These are phyloP conservation scores for Naganishia onofrii DNA, from an alignment of 768 basidiomycete species.

Conservation along the genomic window DNA sequence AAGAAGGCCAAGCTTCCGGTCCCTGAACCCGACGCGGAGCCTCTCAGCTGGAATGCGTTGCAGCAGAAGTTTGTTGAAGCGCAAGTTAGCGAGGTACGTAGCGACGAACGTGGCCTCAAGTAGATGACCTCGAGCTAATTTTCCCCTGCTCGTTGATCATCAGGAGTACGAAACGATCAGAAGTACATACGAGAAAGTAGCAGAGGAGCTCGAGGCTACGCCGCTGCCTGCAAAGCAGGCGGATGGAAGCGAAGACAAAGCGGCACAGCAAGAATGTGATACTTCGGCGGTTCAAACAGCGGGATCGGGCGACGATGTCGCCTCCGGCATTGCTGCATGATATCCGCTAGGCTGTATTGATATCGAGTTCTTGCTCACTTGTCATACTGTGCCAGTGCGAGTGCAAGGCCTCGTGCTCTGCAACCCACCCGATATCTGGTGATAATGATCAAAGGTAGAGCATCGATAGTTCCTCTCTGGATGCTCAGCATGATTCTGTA, in stretches of 20 bases:
- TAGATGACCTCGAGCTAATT: not conserved
- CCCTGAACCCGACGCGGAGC: constrained; percentile 11
- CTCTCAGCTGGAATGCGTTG: constrained; percentile 21
- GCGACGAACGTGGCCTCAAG: not conserved
- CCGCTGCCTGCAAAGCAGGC: not conserved
- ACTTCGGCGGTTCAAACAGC: not conserved
- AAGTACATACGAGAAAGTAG: constrained; percentile 18
- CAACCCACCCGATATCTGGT: not conserved
- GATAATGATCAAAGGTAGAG: not conserved
- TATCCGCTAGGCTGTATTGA: not conserved
- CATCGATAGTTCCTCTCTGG: not conserved
- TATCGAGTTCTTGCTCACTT: not conserved
- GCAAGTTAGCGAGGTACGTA: constrained; percentile 3
- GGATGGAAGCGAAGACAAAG: not conserved
- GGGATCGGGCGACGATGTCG: not conserved
- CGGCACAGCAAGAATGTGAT: not conserved
- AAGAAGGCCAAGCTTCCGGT: constrained; percentile 25
- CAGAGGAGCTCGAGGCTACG: not conserved
- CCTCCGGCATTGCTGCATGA: not conserved
- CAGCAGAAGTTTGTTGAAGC: constrained; percentile 16
- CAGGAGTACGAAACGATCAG: constrained; percentile 21
- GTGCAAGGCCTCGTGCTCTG: not conserved
- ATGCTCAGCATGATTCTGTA: not conserved
- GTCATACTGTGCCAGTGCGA: not conserved
- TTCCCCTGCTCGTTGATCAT: not conserved